Evolutionary conservation across 2,329 filamentous ascomycete species (phyloP).

Genomic region (Sclerotinia nivalis): DNA sequence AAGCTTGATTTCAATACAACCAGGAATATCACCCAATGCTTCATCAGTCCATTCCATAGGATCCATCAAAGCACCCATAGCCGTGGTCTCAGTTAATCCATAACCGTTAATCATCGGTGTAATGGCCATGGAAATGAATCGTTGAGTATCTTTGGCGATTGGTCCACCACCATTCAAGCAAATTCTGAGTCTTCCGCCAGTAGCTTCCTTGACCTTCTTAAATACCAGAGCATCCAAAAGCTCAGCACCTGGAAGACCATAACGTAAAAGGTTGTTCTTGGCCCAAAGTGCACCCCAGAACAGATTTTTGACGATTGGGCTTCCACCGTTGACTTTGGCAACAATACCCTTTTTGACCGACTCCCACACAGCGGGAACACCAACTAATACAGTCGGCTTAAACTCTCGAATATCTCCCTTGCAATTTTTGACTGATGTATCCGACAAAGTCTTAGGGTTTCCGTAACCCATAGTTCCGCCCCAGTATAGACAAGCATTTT

Average conservation of each 20-base stretch:
- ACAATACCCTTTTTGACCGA: constrained; percentile 93
- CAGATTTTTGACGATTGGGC: constrained; percentile 69
- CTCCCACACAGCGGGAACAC: constrained; percentile 96
- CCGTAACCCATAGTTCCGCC: constrained; percentile 93
- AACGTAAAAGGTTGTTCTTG: constrained; percentile 59
- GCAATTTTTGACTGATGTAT: constrained; percentile 83
- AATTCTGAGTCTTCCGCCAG: constrained; percentile 83
- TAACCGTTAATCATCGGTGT: constrained; percentile 95
- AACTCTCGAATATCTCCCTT: constrained; percentile 92
- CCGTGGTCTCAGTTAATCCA: constrained; percentile 89
- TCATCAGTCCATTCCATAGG: constrained; percentile 80
- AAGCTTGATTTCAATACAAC: constrained; percentile 82
- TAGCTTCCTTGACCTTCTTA: constrained; percentile 86
- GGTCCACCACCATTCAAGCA: constrained; percentile 94
- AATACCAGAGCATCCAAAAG: constrained; percentile 84
- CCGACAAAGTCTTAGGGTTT: constrained; percentile 82
- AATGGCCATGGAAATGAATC: constrained; percentile 88
- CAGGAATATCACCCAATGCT: constrained; percentile 76
- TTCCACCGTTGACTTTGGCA: constrained; percentile 64
- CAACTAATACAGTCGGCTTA: constrained; percentile 82
- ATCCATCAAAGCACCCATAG: constrained; percentile 78
- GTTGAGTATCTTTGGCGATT: constrained; percentile 81
- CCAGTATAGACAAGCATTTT: constrained; percentile 85
- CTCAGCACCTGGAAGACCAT: constrained; percentile 64
- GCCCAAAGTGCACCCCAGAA: constrained; percentile 69